These are phyloP conservation scores for Penicillium fimorum DNA, from an alignment of 495 filamentous ascomycete genomes.

Conservation along the genomic window DNA sequence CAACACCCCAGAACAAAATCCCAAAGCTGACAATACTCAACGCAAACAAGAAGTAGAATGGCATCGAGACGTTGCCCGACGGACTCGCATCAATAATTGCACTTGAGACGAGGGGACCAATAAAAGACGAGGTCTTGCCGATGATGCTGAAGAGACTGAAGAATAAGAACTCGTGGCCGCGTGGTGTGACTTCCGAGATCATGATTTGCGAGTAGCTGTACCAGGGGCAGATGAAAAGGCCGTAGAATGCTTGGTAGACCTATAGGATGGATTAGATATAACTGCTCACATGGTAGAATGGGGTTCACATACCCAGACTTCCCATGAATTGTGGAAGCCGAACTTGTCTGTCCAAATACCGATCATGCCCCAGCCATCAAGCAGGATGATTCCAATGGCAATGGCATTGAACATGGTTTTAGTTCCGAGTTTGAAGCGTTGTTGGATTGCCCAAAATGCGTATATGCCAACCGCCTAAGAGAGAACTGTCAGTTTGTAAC, in stretches of 20 bases:
- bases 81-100: conserved; percentile 64
- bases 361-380: conserved; percentile 66
- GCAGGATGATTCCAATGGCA: conserved; percentile 54
- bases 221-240: conserved; percentile 66
- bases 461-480: conserved; percentile 57
- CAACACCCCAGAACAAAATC: conserved; percentile 51
- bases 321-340: conserved; percentile 62
- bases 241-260: conserved; percentile 62
- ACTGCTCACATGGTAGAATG: background rate
- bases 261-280: conserved; percentile 16
- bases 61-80: conserved; percentile 51
- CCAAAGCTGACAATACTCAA: conserved; percentile 55
- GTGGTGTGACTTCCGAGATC: conserved; percentile 64
- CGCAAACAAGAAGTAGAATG: conserved; percentile 64
- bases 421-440: conserved; percentile 49
- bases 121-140: conserved; percentile 62
- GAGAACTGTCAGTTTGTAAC: background rate
- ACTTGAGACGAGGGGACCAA: conserved; percentile 61
- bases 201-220: conserved; percentile 68
- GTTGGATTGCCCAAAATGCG: conserved; percentile 57
- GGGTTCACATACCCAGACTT: conserved; percentile 50
- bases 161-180: conserved; percentile 65
- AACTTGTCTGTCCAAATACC: conserved; percentile 62
- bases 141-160: conserved; percentile 66
- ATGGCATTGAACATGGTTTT: conserved; percentile 65